These are phyloP conservation scores for Henningerozyma blattae DNA, from an alignment of 805 yeast species.

Conservation along the genomic window DNA sequence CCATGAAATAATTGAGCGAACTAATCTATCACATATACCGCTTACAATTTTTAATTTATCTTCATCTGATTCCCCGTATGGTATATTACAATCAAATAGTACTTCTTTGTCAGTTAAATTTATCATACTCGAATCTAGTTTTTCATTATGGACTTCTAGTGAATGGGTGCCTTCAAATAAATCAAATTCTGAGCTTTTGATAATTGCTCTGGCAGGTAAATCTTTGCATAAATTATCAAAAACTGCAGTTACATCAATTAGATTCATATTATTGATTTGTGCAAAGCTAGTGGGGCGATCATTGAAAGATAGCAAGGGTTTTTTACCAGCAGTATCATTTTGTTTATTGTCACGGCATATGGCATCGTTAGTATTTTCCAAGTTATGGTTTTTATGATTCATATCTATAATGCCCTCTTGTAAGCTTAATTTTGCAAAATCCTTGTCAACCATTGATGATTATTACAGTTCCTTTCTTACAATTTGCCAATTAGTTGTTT, in stretches of 20 bases:
- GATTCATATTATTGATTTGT: not conserved
- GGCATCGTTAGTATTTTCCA: no score
- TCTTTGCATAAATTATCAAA: constrained; percentile 30
- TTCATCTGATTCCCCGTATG: constrained; percentile 6
- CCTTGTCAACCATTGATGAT: no score
- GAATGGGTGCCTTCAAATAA: constrained; percentile 83
- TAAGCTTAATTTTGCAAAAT: no score
- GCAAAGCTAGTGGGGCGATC: not conserved
- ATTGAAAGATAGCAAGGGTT: no score
- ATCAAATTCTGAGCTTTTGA: constrained; percentile 46
- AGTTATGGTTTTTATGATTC: no score
- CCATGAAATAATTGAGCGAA: constrained; percentile 58
- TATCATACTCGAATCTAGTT: constrained; percentile 71
- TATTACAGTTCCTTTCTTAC: no score
- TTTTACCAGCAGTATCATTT: no score
- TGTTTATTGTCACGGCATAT: no score
- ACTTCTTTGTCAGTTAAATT: constrained; percentile 32
- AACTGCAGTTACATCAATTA: constrained; percentile 44
- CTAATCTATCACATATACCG: constrained; percentile 41
- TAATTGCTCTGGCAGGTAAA: constrained; percentile 42
- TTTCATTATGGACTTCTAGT: constrained; percentile 58
- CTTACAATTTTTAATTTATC: constrained; percentile 32
- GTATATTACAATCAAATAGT: constrained; percentile 31
- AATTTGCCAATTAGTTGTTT: no score
- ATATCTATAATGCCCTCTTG: no score